These are phyloP conservation scores for Lyophyllum decastes DNA, from an alignment of 768 basidiomycete genomes.

Conservation along the genomic window DNA sequence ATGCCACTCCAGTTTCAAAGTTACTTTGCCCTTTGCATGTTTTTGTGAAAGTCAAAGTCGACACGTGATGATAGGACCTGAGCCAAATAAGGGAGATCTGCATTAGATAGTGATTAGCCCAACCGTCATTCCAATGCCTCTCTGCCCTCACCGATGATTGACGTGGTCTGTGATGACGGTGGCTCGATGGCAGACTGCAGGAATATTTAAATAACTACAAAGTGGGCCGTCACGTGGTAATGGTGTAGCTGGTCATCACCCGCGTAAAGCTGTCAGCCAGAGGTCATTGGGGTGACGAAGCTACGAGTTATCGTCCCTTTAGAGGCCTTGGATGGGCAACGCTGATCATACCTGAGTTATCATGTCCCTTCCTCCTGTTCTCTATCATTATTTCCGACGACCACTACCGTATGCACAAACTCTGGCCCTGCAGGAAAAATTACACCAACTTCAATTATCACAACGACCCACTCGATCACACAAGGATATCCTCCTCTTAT, in stretches of 20 bases:
- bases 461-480: slow-evolving; percentile 43
- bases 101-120: too few species aligned
- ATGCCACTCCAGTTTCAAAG: too few species aligned
- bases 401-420: slow-evolving; percentile 78
- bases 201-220: too few species aligned
- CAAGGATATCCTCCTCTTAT: slow-evolving; percentile 71
- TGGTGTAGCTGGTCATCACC: too few species aligned
- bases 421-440: slow-evolving; percentile 67
- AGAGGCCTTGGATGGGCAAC: not conserved
- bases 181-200: too few species aligned
- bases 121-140: too few species aligned
- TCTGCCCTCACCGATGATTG: too few species aligned
- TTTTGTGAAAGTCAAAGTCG: too few species aligned
- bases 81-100: too few species aligned
- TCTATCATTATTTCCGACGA: slow-evolving; percentile 75
- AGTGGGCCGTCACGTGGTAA: not conserved
- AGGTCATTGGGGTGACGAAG: not conserved
- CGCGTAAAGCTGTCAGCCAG: not conserved
- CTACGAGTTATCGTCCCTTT: not conserved
- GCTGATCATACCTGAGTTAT: not conserved
- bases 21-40: too few species aligned
- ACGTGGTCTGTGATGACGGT: too few species aligned
- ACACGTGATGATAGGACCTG: too few species aligned
- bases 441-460: slow-evolving; percentile 67
- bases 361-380: slow-evolving; percentile 59